Percentiles rank a stretch among this genome's conserved stretches.
Evolutionary conservation across 192 early-diverging fungal species (phyloP).

Genomic region (Pilobolus umbonatus): DNA sequence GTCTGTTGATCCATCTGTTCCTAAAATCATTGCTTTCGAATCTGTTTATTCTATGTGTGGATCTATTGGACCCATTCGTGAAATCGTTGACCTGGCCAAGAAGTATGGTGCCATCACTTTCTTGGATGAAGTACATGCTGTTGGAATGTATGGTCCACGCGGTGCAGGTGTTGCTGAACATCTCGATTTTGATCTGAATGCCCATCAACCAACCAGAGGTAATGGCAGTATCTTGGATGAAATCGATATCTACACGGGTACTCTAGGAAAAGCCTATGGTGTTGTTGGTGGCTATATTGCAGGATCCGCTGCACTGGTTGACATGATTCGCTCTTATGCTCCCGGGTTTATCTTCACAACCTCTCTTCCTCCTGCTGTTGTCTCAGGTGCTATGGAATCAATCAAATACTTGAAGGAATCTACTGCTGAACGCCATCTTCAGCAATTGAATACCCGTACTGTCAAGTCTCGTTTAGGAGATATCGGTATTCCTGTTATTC

Average conservation of each 20-base stretch:
- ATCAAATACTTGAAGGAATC: conserved; percentile 89
- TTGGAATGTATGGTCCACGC: conserved; percentile 95
- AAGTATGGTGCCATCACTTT: conserved; percentile 98
- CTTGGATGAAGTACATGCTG: conserved; percentile 97
- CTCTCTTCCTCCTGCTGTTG: conserved; percentile 91
- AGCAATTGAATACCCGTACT: conserved; percentile 88
- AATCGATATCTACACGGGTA: conserved; percentile 94
- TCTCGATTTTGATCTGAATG: conserved; percentile 74
- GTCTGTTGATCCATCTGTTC: conserved; percentile 72
- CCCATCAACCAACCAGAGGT: conserved; percentile 37
- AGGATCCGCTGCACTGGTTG: conserved; percentile 79
- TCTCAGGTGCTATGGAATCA: conserved; percentile 86
- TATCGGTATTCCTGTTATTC: conserved; percentile 91
- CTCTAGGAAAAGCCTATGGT: conserved; percentile 95
- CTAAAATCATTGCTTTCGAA: conserved; percentile 96
- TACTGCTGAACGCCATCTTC: conserved; percentile 78
- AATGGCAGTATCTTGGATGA: conserved; percentile 70
- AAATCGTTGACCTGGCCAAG: conserved; percentile 82
- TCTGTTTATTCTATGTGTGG: conserved; percentile 98
- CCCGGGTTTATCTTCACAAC: conserved; percentile 99
- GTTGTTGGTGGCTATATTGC: conserved; percentile 98
- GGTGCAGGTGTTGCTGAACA: conserved; percentile 96
- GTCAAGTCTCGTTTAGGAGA: conserved; percentile 79
- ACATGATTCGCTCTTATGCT: conserved; percentile 96
- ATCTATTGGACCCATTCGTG: conserved; percentile 86